Percentiles rank a stretch among this genome's conserved stretches.
phyloP scores from a whole-genome alignment of 2,329 filamentous ascomycete genomes.

The Cladorrhinum sp. region DNA sequence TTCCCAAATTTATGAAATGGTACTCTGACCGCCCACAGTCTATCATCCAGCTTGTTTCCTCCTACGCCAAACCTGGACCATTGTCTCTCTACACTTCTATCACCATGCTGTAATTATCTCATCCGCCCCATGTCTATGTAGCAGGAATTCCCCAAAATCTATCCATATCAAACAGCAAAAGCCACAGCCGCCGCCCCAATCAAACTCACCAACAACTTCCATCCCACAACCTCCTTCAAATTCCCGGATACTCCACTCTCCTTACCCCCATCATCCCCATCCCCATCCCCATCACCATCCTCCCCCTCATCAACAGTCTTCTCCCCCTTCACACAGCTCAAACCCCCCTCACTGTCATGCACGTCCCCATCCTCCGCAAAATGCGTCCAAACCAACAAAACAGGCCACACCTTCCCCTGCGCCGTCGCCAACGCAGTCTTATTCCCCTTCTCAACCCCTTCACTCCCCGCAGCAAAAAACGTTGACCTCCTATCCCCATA shows the following conservation, averaged over 20 bases:
- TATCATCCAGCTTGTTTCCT: no score
- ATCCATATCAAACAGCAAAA: not conserved
- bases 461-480: constrained; percentile 16
- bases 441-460: constrained; percentile 10
- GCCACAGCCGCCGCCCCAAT: not conserved
- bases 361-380: constrained; percentile 14
- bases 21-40: no score
- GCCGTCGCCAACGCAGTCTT: constrained; percentile 7
- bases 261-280: not conserved
- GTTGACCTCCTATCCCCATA: not conserved
- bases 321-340: constrained; percentile 15
- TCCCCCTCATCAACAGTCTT: constrained; percentile 4
- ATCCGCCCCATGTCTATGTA: no score
- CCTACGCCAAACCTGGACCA: no score
- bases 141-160: not conserved
- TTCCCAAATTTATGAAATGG: no score
- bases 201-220: not conserved
- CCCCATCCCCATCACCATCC: not conserved
- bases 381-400: constrained; percentile 23
- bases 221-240: not conserved
- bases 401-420: constrained; percentile 18
- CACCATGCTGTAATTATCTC: no score
- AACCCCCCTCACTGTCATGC: constrained; percentile 16
- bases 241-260: not conserved
- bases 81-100: no score